Evolutionary conservation across 441 rosid species (phyloP).

Genomic region (Euphorbia celastroides): DNA sequence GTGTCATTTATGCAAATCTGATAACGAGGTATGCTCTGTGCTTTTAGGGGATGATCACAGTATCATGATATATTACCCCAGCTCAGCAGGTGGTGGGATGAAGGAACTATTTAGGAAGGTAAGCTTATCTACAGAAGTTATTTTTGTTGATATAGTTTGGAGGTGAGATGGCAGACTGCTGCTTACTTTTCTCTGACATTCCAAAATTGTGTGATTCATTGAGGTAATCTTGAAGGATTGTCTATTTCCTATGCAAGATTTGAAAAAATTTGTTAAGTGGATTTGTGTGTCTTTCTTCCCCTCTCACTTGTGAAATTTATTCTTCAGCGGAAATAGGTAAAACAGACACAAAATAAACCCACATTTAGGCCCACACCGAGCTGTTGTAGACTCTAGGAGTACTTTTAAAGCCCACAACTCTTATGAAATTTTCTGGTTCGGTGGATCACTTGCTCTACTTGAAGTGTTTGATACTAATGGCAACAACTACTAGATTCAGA

Average conservation of each 20-base stretch:
- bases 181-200: not conserved
- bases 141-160: slow-evolving; percentile 9
- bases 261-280: not conserved
- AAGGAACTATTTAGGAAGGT: slow-evolving; percentile 99
- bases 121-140: slow-evolving; percentile 13
- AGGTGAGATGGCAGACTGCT: not conserved
- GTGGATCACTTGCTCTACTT: not conserved
- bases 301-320: not conserved
- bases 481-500: not conserved
- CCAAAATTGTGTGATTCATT: not conserved
- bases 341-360: not conserved
- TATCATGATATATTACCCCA: slow-evolving; percentile 98
- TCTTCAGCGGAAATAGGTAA: not conserved
- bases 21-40: slow-evolving; percentile 20
- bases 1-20: slow-evolving; percentile 19
- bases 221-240: slow-evolving; percentile 3
- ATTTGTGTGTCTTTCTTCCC: not conserved
- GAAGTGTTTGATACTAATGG: not conserved
- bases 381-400: not conserved
- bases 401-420: not conserved
- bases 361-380: not conserved
- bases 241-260: slow-evolving; percentile 2
- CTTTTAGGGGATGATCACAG: slow-evolving; percentile 93
- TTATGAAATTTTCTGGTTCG: not conserved
- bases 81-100: slow-evolving; percentile 99